A percentile compares a stretch with the other conserved stretches of the same genome.
phyloP scores from a whole-genome alignment of 2,329 filamentous ascomycete species.

The Trichoderma hamatum region DNA sequence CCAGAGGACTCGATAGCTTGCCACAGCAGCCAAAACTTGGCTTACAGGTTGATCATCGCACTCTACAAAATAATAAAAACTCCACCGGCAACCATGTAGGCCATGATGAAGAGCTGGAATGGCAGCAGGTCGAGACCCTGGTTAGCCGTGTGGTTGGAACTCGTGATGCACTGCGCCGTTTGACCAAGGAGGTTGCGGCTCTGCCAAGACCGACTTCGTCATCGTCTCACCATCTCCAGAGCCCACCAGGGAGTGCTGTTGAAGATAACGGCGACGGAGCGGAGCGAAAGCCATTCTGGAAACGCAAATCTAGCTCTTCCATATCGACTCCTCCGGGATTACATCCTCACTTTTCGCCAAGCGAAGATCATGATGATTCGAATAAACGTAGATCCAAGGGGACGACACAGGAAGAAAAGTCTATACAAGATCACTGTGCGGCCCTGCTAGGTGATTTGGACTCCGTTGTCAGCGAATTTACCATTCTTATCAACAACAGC shows the following conservation, averaged over 20 bases:
- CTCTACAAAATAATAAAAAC: slow-evolving; percentile 13
- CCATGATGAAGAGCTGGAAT: slow-evolving; percentile 74
- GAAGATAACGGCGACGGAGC: slow-evolving; percentile 50
- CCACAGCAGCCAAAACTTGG: slow-evolving; percentile 35
- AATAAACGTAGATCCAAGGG: slow-evolving; percentile 43
- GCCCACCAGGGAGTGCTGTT: slow-evolving; percentile 46
- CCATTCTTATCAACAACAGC: slow-evolving; percentile 73
- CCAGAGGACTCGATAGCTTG: slow-evolving; percentile 54
- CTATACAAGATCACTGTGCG: slow-evolving; percentile 79
- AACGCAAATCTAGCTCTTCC: slow-evolving; percentile 72
- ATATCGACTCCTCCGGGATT: slow-evolving; percentile 46
- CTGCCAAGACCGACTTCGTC: slow-evolving; percentile 38
- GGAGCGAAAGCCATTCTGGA: slow-evolving; percentile 85
- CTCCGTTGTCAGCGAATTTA: slow-evolving; percentile 79
- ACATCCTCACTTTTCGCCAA: slow-evolving; percentile 40
- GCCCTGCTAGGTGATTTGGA: slow-evolving; percentile 85
- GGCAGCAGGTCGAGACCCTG: slow-evolving; percentile 82
- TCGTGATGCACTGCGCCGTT: slow-evolving; percentile 80
- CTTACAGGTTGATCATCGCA: slow-evolving; percentile 37
- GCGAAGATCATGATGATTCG: slow-evolving; percentile 38
- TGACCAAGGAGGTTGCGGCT: slow-evolving; percentile 82
- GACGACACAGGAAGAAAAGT: slow-evolving; percentile 58
- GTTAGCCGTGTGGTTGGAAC: slow-evolving; percentile 86
- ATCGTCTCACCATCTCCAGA: slow-evolving; percentile 42
- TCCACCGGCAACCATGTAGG: slow-evolving; percentile 35